These are phyloP conservation scores for Phoma herbarum DNA, from an alignment of 2,329 filamentous ascomycete genomes.

Conservation along the genomic window DNA sequence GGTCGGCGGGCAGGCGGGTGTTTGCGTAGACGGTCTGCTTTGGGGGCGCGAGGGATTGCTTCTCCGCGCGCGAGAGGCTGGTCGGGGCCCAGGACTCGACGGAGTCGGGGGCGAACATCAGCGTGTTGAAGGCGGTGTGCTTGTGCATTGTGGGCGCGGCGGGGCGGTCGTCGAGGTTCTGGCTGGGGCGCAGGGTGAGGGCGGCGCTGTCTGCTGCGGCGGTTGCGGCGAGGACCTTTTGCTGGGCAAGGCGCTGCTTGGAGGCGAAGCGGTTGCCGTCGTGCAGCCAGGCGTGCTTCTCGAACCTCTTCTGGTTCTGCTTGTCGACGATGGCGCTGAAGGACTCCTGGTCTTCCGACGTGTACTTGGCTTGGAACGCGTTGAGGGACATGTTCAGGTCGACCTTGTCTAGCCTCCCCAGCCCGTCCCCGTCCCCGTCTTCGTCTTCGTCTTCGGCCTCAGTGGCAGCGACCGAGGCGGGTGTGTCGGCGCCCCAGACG, in stretches of 20 bases:
- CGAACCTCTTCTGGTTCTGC: conserved; percentile 83
- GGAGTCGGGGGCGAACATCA: conserved; percentile 85
- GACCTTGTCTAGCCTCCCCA: conserved; percentile 60
- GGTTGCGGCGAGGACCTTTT: conserved; percentile 72
- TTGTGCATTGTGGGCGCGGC: conserved; percentile 80
- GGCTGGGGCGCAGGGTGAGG: conserved; percentile 60
- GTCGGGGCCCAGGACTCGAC: conserved; percentile 66
- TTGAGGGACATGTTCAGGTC: conserved; percentile 83
- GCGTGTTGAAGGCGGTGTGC: conserved; percentile 73
- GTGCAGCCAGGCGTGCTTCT: conserved; percentile 91
- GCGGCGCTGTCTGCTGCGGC: conserved; percentile 53
- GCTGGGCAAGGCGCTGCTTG: conserved; percentile 68
- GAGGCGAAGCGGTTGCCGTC: conserved; percentile 81
- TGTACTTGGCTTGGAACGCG: conserved; percentile 91
- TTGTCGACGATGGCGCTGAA: conserved; percentile 93
- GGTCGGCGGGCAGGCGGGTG: conserved; percentile 73
- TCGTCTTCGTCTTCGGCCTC: conserved; percentile 36
- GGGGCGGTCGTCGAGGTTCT: conserved; percentile 73
- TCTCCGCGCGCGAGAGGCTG: conserved; percentile 72
- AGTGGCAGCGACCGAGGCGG: conserved; percentile 64
- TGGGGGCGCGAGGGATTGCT: conserved; percentile 75
- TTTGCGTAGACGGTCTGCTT: conserved; percentile 82
- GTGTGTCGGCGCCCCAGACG: conserved; percentile 74
- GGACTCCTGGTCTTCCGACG: conserved; percentile 96
- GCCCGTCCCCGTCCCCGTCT: conserved; percentile 35